phyloP scores from a whole-genome alignment of 2,329 filamentous ascomycete species.

The Epichloe gansuensis region DNA sequence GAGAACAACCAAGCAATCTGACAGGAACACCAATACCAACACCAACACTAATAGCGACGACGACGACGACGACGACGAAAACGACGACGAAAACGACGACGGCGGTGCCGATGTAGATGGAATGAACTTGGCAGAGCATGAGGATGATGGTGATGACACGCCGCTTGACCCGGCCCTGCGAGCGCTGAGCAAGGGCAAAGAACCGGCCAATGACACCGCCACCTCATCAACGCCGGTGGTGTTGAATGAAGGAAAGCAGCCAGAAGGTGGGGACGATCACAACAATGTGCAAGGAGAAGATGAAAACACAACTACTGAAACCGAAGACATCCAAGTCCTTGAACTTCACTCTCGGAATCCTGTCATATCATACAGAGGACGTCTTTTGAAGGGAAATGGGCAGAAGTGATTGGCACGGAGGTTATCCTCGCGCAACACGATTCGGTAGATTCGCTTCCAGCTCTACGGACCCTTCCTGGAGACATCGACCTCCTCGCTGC shows the following conservation, averaged over 20 bases:
- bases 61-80: conserved; percentile 9
- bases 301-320: conserved; percentile 2
- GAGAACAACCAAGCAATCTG: conserved; percentile 15
- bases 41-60: conserved; percentile 20
- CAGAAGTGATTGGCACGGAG: conserved; percentile 73
- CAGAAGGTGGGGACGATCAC: not conserved
- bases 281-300: conserved; percentile 4
- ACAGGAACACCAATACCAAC: conserved; percentile 18
- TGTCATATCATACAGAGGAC: conserved; percentile 66
- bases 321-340: conserved; percentile 59
- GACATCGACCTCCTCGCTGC: conserved; percentile 57
- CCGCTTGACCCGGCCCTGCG: conserved; percentile 6
- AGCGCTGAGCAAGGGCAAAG: conserved; percentile 5
- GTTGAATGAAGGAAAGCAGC: not conserved
- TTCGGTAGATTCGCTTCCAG: conserved; percentile 19
- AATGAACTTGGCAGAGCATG: not conserved
- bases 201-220: conserved; percentile 6
- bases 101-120: conserved; percentile 6
- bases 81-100: conserved; percentile 13
- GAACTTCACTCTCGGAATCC: conserved; percentile 68
- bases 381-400: conserved; percentile 70
- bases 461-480: conserved; percentile 32
- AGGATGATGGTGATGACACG: conserved; percentile 3
- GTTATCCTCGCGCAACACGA: conserved; percentile 52
- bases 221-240: conserved; percentile 1